Conservation (phyloP, 2,329 filamentous ascomycete species). For the Pseudogymnoascus sp. region DNA sequence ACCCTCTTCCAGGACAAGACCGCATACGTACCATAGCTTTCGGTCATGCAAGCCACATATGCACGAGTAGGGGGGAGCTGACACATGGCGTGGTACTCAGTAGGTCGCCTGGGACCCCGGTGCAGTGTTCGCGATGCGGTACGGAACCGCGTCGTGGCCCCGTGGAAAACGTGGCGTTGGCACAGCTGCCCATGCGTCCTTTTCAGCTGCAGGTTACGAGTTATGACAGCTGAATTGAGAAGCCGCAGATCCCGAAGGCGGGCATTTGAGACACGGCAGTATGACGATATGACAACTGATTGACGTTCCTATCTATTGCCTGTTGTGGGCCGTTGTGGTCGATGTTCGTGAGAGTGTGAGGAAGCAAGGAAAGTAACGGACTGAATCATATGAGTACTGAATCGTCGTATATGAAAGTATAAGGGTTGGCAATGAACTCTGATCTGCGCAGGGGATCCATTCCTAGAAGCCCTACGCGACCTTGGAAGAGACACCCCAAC, state of each 20-base stretch:
- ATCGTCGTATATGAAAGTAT: not conserved
- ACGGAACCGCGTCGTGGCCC: not conserved
- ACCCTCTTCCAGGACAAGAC: not conserved
- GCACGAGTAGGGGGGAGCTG: not conserved
- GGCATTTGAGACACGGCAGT: not conserved
- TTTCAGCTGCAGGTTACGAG: not conserved
- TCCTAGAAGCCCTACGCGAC: no score
- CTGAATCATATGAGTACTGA: not conserved
- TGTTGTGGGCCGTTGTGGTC: not conserved
- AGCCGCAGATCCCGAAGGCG: not conserved
- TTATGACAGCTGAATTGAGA: not conserved
- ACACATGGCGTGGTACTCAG: not conserved
- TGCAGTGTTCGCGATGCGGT: not conserved
- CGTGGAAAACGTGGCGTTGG: not conserved
- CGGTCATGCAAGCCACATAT: not conserved
- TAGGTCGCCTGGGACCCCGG: not conserved
- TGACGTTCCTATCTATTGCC: not conserved
- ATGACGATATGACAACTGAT: slow-evolving; percentile 1
- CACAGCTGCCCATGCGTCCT: not conserved
- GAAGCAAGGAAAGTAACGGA: not conserved
- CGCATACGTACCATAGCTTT: not conserved
- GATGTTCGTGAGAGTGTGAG: not conserved
- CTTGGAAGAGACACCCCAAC: not conserved
- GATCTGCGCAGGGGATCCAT: slow-evolving; percentile 3
- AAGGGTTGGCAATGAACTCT: not conserved